Percentiles rank a stretch among this genome's conserved stretches.
Evolutionary conservation across 2,329 filamentous ascomycete genomes (phyloP).

Genomic region (Stylonectria norvegica): DNA sequence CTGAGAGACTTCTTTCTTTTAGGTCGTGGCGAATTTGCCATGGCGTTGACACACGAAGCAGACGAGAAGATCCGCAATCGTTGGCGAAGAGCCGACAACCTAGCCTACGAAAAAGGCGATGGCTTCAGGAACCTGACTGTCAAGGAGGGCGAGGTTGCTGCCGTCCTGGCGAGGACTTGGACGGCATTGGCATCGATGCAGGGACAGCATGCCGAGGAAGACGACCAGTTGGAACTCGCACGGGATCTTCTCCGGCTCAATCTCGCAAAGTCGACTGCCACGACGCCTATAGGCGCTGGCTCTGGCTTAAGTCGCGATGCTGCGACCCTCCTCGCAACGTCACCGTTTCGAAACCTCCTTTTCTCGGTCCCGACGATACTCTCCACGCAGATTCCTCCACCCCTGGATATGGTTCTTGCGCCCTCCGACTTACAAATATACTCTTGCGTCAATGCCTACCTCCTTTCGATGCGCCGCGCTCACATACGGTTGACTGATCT

Average conservation of each 20-base stretch:
- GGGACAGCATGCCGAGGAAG: conserved; percentile 67
- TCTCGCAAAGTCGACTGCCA: conserved; percentile 48
- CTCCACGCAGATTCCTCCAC: conserved; percentile 69
- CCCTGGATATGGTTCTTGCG: conserved; percentile 83
- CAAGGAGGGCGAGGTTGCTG: conserved; percentile 82
- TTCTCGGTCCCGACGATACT: conserved; percentile 71
- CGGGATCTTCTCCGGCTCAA: conserved; percentile 69
- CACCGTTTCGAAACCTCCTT: conserved; percentile 74
- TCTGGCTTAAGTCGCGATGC: conserved; percentile 32
- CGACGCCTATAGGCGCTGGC: conserved; percentile 37
- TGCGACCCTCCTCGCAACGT: conserved; percentile 40
- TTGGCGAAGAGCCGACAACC: conserved; percentile 61
- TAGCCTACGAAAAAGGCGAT: conserved; percentile 56
- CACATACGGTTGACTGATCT: conserved; percentile 80
- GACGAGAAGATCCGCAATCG: conserved; percentile 74
- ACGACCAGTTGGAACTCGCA: conserved; percentile 81
- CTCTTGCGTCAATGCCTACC: conserved; percentile 80
- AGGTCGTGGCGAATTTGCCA: conserved; percentile 84
- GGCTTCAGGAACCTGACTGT: conserved; percentile 50
- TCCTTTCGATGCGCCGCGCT: conserved; percentile 79
- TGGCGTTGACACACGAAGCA: conserved; percentile 80
- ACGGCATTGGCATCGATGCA: conserved; percentile 73
- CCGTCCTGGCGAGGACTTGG: conserved; percentile 75
- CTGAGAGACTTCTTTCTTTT: conserved; percentile 85
- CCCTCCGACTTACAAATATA: conserved; percentile 74